These are phyloP conservation scores for Agroathelia rolfsii DNA, from an alignment of 1,284 basidiomycete genomes.

Conservation along the genomic window DNA sequence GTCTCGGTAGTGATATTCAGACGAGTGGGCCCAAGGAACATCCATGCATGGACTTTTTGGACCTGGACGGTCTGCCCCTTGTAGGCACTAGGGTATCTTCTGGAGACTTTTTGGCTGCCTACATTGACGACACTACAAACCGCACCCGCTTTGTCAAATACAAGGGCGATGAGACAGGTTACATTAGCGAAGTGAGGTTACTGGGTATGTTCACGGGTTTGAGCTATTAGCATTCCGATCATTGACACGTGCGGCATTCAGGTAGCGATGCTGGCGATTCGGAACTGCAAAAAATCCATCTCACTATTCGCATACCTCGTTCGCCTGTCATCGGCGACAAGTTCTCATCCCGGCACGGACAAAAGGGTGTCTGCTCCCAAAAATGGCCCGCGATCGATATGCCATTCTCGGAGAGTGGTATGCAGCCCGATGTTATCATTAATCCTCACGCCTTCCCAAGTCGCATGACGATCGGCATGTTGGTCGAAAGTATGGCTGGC, in stretches of 20 bases:
- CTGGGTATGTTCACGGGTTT: constrained; percentile 47
- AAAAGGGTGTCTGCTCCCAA: constrained; percentile 99
- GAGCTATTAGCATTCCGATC: constrained; percentile 4
- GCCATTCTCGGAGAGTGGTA: constrained; percentile 98
- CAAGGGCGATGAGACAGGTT: constrained; percentile 92
- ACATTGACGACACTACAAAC: constrained; percentile 81
- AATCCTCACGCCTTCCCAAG: constrained; percentile 99
- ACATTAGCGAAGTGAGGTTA: constrained; percentile 88
- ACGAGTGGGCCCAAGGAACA: constrained; percentile 48
- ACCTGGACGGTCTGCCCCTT: constrained; percentile 79
- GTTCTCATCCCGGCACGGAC: constrained; percentile 97
- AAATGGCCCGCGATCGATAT: constrained; percentile 98
- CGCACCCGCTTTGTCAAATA: constrained; percentile 88
- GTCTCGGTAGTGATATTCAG: constrained; percentile 72
- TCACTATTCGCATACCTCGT: constrained; percentile 90
- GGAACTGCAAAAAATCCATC: constrained; percentile 88
- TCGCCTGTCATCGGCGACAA: constrained; percentile 98
- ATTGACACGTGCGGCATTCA: constrained; percentile 19
- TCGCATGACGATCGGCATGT: constrained; percentile 99
- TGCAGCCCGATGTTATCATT: constrained; percentile 99
- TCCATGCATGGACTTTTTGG: constrained; percentile 53
- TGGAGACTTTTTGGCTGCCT: constrained; percentile 80
- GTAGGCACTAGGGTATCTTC: constrained; percentile 64
- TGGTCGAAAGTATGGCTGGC: constrained; percentile 98
- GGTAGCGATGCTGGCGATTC: constrained; percentile 81